Percentiles rank a stretch among this genome's conserved stretches.
Evolutionary conservation across 768 basidiomycete species (phyloP).

Genomic region (Tricholomella constricta): DNA sequence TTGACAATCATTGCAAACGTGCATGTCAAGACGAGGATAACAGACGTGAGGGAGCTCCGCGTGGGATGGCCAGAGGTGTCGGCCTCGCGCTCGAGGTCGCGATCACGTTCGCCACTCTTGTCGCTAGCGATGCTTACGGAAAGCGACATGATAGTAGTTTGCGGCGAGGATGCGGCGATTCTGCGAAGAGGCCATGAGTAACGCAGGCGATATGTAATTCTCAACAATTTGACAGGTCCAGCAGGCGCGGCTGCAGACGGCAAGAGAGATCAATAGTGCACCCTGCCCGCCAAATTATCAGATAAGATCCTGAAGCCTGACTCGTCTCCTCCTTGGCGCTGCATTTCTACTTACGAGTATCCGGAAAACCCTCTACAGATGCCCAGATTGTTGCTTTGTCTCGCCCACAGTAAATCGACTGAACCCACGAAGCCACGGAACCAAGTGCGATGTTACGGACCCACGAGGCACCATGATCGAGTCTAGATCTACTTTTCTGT

Average conservation of each 20-base stretch:
- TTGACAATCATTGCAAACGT: slow-evolving; percentile 29
- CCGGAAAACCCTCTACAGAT: too few relatives aligned
- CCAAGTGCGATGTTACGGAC: slow-evolving; percentile 6
- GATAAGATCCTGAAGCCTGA: slow-evolving; percentile 15
- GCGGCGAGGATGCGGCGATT: not conserved
- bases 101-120: slow-evolving; percentile 7
- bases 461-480: too few relatives aligned
- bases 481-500: too few relatives aligned
- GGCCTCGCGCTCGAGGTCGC: slow-evolving; percentile 1
- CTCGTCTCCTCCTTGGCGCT: too few relatives aligned
- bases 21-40: slow-evolving; percentile 26
- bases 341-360: too few relatives aligned
- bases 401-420: too few relatives aligned
- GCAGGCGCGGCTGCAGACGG: not conserved
- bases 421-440: slow-evolving; percentile 2
- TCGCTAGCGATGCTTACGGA: slow-evolving; percentile 9
- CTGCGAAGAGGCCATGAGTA: not conserved
- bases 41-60: slow-evolving; percentile 22
- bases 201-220: not conserved
- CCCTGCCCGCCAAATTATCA: too few relatives aligned
- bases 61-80: not conserved
- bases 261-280: too few relatives aligned
- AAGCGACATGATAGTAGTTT: slow-evolving; percentile 10
- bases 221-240: not conserved
- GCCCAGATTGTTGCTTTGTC: too few relatives aligned